phyloP scores from a whole-genome alignment of 1,284 basidiomycete species.

The Tylopilus orsonianus region DNA sequence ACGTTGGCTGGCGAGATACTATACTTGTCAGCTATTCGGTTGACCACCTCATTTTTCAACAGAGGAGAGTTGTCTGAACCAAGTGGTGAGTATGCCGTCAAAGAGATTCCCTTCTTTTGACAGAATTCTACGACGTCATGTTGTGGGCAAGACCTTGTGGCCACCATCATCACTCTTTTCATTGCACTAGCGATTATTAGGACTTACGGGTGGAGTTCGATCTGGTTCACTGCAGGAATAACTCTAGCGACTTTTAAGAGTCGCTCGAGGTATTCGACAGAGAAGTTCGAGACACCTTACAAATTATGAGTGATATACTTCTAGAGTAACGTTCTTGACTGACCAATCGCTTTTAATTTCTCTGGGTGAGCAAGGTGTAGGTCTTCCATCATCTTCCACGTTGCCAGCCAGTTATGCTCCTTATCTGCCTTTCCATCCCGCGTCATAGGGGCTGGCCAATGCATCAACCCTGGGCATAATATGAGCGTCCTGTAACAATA shows the following conservation, averaged over 20 bases:
- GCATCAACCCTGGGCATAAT: conserved; percentile 62
- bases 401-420: conserved; percentile 64
- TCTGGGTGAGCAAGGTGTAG: conserved; percentile 61
- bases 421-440: conserved; percentile 49
- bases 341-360: conserved; percentile 74
- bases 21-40: conserved; percentile 55
- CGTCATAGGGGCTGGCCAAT: conserved; percentile 72
- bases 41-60: conserved; percentile 55
- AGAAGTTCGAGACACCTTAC: conserved; percentile 70
- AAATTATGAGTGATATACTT: neutral
- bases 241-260: conserved; percentile 61
- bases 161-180: conserved; percentile 14
- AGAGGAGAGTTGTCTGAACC: conserved; percentile 77
- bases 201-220: conserved; percentile 71
- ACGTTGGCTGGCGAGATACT: conserved; percentile 55
- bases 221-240: conserved; percentile 80
- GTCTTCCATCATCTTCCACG: conserved; percentile 79
- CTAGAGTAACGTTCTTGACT: conserved; percentile 1
- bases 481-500: neutral
- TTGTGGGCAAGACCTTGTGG: conserved; percentile 53
- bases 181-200: neutral
- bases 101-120: conserved; percentile 57
- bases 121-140: conserved; percentile 64
- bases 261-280: conserved; percentile 56
- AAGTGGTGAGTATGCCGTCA: conserved; percentile 78